Conservation (phyloP, 345 rosid species). For the Kernera saxatilis region DNA sequence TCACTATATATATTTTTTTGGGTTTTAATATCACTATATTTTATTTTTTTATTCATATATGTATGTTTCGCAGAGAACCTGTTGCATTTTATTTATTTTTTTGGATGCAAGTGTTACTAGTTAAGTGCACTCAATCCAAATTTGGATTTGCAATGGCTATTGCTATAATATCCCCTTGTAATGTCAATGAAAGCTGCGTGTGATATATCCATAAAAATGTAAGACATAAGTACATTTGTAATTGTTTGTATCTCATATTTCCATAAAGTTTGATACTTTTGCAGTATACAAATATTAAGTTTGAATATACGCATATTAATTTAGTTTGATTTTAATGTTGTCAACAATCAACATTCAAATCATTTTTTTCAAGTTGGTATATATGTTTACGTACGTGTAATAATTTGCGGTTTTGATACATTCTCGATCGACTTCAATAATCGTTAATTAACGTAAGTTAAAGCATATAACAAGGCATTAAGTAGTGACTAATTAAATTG, state of each 20-base stretch:
- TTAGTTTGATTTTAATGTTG: neutral
- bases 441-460: neutral
- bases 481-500: neutral
- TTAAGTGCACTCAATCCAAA: slow-evolving; percentile 18
- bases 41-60: neutral
- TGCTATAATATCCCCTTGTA: neutral
- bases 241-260: neutral
- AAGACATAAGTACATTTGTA: neutral
- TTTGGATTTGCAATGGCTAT: slow-evolving; percentile 15
- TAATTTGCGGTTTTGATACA: neutral
- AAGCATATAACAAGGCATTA: neutral
- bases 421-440: neutral
- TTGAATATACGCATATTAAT: neutral
- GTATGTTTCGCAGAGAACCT: neutral
- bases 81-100: neutral
- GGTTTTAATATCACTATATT: neutral
- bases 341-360: neutral
- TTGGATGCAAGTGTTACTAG: neutral
- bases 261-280: neutral
- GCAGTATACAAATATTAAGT: neutral
- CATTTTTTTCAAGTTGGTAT: neutral
- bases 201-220: slow-evolving; percentile 6
- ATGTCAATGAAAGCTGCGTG: neutral
- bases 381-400: neutral
- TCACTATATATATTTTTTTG: neutral